Percentiles rank a stretch among this genome's conserved stretches.
Conservation (phyloP, 2,329 filamentous ascomycete species). For the Tolypocladium cylindrosporum region DNA sequence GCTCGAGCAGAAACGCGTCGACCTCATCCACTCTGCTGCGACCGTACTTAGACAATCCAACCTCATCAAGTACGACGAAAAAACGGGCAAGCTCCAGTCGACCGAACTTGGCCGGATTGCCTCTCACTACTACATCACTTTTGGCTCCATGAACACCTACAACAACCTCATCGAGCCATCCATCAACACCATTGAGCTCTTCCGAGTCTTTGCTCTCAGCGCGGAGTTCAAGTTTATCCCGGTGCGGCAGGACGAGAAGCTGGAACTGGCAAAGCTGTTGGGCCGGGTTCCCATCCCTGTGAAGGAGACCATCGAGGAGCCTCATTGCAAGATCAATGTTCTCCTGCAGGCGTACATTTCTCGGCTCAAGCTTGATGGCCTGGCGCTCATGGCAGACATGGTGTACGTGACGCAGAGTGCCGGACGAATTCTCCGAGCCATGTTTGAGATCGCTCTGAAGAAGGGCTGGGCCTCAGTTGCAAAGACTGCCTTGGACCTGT, state of each 20-base stretch:
- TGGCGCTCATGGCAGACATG: conserved; percentile 96
- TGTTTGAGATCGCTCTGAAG: conserved; percentile 95
- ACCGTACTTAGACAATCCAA: conserved; percentile 77
- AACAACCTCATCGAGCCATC: conserved; percentile 90
- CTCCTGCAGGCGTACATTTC: conserved; percentile 95
- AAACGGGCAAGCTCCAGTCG: conserved; percentile 75
- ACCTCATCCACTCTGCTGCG: conserved; percentile 90
- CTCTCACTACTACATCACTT: conserved; percentile 96
- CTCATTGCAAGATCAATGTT: conserved; percentile 96
- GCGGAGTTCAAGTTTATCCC: conserved; percentile 99
- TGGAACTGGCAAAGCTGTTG: conserved; percentile 87
- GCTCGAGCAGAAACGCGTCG: conserved; percentile 93
- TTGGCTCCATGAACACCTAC: conserved; percentile 94
- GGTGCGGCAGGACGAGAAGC: conserved; percentile 92
- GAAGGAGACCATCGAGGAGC: conserved; percentile 94
- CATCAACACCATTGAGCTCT: conserved; percentile 88
- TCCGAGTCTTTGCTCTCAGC: conserved; percentile 91
- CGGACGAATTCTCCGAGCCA: conserved; percentile 85
- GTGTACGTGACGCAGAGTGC: conserved; percentile 98
- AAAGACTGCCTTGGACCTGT: conserved; percentile 84
- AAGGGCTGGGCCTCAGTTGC: conserved; percentile 94
- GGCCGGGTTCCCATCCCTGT: conserved; percentile 88
- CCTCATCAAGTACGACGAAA: conserved; percentile 91
- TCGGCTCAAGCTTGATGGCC: conserved; percentile 81
- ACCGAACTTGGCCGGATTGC: conserved; percentile 93